These are phyloP conservation scores for Mycena sp. DNA, from an alignment of 1,284 basidiomycete species.

Conservation along the genomic window DNA sequence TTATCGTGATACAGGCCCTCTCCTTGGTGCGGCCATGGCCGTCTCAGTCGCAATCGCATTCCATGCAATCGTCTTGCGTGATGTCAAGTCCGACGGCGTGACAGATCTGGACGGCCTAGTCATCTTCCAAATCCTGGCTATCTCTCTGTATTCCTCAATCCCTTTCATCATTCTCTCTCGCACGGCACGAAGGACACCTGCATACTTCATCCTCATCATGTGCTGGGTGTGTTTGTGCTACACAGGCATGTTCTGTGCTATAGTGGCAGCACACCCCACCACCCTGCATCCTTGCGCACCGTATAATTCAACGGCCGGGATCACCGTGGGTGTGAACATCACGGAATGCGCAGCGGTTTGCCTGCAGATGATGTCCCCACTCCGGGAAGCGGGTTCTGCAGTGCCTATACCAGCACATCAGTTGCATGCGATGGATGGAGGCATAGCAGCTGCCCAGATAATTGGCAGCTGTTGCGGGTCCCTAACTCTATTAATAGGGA, in stretches of 20 bases:
- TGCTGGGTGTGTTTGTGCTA: neutral
- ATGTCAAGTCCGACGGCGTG: neutral
- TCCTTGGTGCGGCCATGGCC: neutral
- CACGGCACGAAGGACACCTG: neutral
- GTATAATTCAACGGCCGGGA: neutral
- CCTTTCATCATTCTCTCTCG: neutral
- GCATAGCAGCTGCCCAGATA: neutral
- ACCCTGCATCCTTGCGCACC: neutral
- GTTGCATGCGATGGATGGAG: neutral
- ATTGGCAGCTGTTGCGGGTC: neutral
- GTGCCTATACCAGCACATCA: neutral
- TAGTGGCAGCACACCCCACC: neutral
- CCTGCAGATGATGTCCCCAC: neutral
- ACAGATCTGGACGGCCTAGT: neutral
- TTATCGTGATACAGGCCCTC: neutral
- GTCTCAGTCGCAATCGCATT: neutral
- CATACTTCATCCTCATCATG: neutral
- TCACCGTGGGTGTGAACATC: neutral
- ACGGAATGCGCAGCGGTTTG: neutral
- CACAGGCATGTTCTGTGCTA: neutral
- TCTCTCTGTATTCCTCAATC: neutral
- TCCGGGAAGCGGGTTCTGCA: neutral
- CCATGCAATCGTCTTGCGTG: neutral
- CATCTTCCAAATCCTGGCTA: neutral
- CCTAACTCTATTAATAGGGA: neutral